Evolutionary conservation across 2,329 filamentous ascomycete genomes (phyloP).

Genomic region (Aspergillus pseudoterreus): DNA sequence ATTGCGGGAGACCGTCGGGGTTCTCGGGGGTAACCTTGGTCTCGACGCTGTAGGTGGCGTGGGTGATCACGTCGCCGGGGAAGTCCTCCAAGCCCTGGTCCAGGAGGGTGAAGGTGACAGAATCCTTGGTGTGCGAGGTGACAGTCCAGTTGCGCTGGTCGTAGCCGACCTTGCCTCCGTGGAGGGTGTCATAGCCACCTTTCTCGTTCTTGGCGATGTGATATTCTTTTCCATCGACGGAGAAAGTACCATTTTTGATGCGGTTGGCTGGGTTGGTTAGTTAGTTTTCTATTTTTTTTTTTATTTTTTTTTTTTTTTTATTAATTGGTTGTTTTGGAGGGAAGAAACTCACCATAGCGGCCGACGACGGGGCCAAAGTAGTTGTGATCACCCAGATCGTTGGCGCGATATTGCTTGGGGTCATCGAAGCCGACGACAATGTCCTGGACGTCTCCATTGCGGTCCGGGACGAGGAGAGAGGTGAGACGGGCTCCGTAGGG

Average conservation of each 20-base stretch:
- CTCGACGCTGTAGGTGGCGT: constrained; percentile 44
- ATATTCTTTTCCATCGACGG: constrained; percentile 45
- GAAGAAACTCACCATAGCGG: constrained; percentile 37
- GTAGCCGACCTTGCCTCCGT: constrained; percentile 48
- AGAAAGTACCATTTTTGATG: constrained; percentile 56
- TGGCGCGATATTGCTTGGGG: constrained; percentile 40
- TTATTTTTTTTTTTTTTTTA: no score
- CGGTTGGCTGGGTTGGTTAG: constrained; percentile 39
- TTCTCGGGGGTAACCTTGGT: constrained; percentile 33
- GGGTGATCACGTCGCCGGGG: constrained; percentile 46
- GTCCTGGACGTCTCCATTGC: constrained; percentile 47
- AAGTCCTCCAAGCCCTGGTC: constrained; percentile 44
- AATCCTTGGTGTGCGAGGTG: constrained; percentile 35
- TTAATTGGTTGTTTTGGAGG: background rate
- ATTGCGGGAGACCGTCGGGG: constrained; percentile 38
- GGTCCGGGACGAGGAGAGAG: constrained; percentile 49
- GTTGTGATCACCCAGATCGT: constrained; percentile 46
- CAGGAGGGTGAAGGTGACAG: constrained; percentile 46
- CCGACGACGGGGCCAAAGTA: constrained; percentile 49
- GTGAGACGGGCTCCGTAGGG: constrained; percentile 47
- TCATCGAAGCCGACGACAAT: constrained; percentile 51
- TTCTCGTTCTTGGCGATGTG: constrained; percentile 52
- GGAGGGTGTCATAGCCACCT: constrained; percentile 49
- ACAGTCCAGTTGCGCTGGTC: constrained; percentile 50
- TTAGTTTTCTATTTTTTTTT: background rate